phyloP scores from a whole-genome alignment of 1,284 basidiomycete genomes.

The Rhodofomes roseus region DNA sequence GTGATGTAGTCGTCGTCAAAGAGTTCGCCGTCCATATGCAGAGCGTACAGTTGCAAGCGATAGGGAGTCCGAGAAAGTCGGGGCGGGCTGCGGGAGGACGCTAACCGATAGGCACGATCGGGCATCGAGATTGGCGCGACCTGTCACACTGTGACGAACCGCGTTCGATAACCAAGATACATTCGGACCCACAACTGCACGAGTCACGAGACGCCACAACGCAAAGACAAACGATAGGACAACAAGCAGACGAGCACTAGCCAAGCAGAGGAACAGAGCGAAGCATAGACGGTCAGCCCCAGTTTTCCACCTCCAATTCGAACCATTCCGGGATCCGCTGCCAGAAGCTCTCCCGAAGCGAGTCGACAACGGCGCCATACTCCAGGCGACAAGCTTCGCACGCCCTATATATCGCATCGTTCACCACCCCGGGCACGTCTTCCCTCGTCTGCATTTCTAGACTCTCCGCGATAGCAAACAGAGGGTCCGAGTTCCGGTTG shows the following conservation, averaged over 20 bases:
- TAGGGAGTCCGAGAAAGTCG: slow-evolving; percentile 1
- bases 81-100: background rate
- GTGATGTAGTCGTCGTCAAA: background rate
- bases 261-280: background rate
- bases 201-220: slow-evolving; percentile 1
- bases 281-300: slow-evolving; percentile 35
- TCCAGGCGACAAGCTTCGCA: slow-evolving; percentile 63
- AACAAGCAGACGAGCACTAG: background rate
- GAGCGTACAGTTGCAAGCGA: background rate
- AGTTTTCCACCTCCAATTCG: slow-evolving; percentile 47
- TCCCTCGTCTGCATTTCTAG: slow-evolving; percentile 58
- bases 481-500: slow-evolving; percentile 62
- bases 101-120: background rate
- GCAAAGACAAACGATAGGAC: background rate
- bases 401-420: slow-evolving; percentile 42
- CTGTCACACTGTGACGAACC: slow-evolving; percentile 14
- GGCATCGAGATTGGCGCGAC: background rate
- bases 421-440: slow-evolving; percentile 38
- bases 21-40: background rate
- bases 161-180: background rate
- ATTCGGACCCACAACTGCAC: background rate
- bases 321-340: slow-evolving; percentile 62
- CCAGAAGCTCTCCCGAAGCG: slow-evolving; percentile 62
- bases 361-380: slow-evolving; percentile 52
- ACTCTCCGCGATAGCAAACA: slow-evolving; percentile 64